Conservation (phyloP, 768 basidiomycete genomes). For the Thelephora aurantiotincta region DNA sequence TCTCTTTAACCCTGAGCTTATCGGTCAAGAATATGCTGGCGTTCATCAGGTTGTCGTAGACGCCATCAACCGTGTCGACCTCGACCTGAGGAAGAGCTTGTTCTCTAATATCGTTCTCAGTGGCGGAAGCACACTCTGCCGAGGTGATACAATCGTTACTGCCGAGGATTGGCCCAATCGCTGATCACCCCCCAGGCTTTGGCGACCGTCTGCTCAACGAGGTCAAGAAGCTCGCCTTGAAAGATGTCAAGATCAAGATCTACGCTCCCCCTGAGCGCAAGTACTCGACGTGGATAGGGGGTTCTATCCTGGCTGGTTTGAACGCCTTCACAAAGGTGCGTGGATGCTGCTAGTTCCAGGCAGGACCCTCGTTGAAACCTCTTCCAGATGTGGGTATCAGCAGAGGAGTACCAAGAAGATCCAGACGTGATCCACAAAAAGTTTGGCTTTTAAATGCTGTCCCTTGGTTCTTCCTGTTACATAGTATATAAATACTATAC, state of each 20-base stretch:
- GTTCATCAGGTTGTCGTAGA: slow-evolving; percentile 99
- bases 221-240: slow-evolving; percentile 88
- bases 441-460: slow-evolving; percentile 49
- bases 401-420: slow-evolving; percentile 98
- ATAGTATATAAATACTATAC: background rate
- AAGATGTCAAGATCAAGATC: slow-evolving; percentile 98
- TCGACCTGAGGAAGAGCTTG: slow-evolving; percentile 88
- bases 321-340: slow-evolving; percentile 94
- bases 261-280: slow-evolving; percentile 99
- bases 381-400: slow-evolving; percentile 95
- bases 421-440: slow-evolving; percentile 98
- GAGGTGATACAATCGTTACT: slow-evolving; percentile 41
- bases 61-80: slow-evolving; percentile 89
- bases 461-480: slow-evolving; percentile 1
- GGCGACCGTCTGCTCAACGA: slow-evolving; percentile 94
- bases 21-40: slow-evolving; percentile 92
- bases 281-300: slow-evolving; percentile 95
- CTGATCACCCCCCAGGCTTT: slow-evolving; percentile 46
- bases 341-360: background rate
- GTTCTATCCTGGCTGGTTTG: slow-evolving; percentile 89
- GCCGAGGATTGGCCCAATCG: slow-evolving; percentile 11
- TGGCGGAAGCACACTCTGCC: slow-evolving; percentile 91
- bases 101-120: slow-evolving; percentile 96
- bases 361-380: background rate
- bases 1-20: slow-evolving; percentile 91